Percentiles rank a stretch among this genome's conserved stretches.
Conservation (phyloP, 306 rosid genomes). For the Prunus armeniaca region DNA sequence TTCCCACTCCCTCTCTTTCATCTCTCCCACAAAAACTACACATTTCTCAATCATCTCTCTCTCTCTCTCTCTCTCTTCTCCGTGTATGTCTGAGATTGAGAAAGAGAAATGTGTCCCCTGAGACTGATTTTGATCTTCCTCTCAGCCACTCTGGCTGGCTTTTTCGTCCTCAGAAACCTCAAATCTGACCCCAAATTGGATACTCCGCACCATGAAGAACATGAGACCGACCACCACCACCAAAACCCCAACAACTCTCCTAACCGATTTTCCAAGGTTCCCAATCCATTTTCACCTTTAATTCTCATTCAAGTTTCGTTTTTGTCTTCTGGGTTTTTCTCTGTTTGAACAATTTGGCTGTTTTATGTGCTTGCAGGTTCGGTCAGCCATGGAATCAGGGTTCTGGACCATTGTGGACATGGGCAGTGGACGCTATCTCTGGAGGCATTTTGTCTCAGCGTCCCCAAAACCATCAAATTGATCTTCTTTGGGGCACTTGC, state of each 20-base stretch:
- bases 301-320: neutral
- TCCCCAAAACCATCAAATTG: slow-evolving; percentile 50
- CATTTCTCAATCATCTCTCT: neutral
- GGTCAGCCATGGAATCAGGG: slow-evolving; percentile 57
- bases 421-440: slow-evolving; percentile 93
- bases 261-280: slow-evolving; percentile 35
- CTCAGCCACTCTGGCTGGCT: slow-evolving; percentile 96
- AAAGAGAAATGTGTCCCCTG: slow-evolving; percentile 73
- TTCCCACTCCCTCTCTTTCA: neutral
- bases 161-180: slow-evolving; percentile 78
- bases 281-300: neutral
- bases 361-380: slow-evolving; percentile 39
- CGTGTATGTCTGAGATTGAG: slow-evolving; percentile 3
- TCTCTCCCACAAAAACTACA: neutral
- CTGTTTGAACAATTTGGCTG: slow-evolving; percentile 4
- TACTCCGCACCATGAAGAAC: neutral
- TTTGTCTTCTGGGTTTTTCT: slow-evolving; percentile 13
- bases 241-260: slow-evolving; percentile 39
- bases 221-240: neutral
- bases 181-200: slow-evolving; percentile 38
- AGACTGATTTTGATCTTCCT: slow-evolving; percentile 76
- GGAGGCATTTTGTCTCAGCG: slow-evolving; percentile 70
- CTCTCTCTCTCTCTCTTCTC: neutral
- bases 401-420: slow-evolving; percentile 88
- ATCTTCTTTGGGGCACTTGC: slow-evolving; percentile 7